These are phyloP conservation scores for Neurospora sp. DNA, from an alignment of 2,329 filamentous ascomycete species.

Conservation along the genomic window DNA sequence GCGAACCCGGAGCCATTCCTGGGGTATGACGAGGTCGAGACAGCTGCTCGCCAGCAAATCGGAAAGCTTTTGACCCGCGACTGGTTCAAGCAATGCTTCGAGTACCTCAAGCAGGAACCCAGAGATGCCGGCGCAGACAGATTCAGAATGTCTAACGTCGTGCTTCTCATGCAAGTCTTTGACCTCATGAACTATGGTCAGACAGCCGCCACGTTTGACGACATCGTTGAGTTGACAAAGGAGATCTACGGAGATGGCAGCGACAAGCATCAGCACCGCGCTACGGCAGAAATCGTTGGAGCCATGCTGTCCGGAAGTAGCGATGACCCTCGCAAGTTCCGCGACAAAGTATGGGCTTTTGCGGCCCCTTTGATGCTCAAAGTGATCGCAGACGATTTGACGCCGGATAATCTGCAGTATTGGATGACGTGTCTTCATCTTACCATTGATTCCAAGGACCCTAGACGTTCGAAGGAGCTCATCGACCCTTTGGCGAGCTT, in stretches of 20 bases:
- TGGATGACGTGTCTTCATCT: conserved; percentile 93
- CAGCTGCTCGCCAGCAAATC: conserved; percentile 63
- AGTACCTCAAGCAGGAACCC: conserved; percentile 92
- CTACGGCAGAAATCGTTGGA: conserved; percentile 86
- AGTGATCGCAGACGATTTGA: conserved; percentile 84
- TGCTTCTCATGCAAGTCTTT: conserved; percentile 81
- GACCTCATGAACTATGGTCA: conserved; percentile 77
- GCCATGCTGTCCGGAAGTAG: conserved; percentile 72
- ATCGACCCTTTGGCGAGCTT: conserved; percentile 76
- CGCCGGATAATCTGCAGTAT: conserved; percentile 87
- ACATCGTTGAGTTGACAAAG: conserved; percentile 71
- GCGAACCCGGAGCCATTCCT: conserved; percentile 59
- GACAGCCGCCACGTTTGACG: conserved; percentile 70
- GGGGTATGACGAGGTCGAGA: conserved; percentile 73
- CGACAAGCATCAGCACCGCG: conserved; percentile 95
- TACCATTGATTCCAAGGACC: conserved; percentile 79
- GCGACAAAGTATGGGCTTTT: conserved; percentile 75
- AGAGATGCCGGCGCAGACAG: conserved; percentile 71
- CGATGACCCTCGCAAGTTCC: conserved; percentile 64
- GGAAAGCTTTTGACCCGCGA: conserved; percentile 68
- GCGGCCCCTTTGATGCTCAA: conserved; percentile 78
- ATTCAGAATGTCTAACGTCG: conserved; percentile 80
- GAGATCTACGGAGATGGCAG: conserved; percentile 83
- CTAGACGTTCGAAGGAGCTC: conserved; percentile 75
- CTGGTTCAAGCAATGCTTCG: conserved; percentile 84